Evolutionary conservation across 306 rosid species (phyloP).

Genomic region (Acacia melanoxylon): DNA sequence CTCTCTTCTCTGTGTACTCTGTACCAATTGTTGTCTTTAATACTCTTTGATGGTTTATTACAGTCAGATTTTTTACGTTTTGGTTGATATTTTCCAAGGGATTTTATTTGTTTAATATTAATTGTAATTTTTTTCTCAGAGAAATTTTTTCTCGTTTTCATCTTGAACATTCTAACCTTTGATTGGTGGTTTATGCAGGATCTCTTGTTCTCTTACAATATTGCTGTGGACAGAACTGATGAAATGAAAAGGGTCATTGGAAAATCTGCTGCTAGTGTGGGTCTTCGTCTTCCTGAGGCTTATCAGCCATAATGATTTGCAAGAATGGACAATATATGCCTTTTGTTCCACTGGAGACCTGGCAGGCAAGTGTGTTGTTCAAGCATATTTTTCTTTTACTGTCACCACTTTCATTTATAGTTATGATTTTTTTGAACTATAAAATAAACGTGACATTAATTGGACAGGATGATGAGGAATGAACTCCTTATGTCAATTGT

Average conservation of each 20-base stretch:
- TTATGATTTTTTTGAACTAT: background rate
- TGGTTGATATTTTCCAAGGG: background rate
- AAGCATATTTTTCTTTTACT: background rate
- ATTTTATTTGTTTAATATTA: background rate
- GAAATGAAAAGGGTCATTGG: conserved; percentile 81
- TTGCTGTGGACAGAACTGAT: conserved; percentile 81
- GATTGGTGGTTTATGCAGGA: conserved; percentile 55
- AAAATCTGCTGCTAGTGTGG: conserved; percentile 93
- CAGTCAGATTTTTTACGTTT: conserved; percentile 1
- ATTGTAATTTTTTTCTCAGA: background rate
- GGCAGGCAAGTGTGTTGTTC: background rate
- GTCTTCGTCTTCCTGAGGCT: conserved; percentile 83
- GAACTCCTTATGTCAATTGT: background rate
- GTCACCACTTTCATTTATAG: background rate
- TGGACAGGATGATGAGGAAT: background rate
- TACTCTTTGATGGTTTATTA: background rate
- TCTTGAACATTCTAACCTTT: conserved; percentile 10
- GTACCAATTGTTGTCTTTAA: background rate
- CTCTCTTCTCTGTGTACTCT: no score
- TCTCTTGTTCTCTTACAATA: conserved; percentile 81
- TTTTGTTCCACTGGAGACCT: background rate
- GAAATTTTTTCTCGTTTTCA: background rate
- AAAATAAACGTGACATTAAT: background rate
- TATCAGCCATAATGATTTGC: conserved; percentile 56
- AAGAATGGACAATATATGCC: background rate